Evolutionary conservation across 2,329 filamentous ascomycete genomes (phyloP).

Genomic region (Aspergillus sp.): DNA sequence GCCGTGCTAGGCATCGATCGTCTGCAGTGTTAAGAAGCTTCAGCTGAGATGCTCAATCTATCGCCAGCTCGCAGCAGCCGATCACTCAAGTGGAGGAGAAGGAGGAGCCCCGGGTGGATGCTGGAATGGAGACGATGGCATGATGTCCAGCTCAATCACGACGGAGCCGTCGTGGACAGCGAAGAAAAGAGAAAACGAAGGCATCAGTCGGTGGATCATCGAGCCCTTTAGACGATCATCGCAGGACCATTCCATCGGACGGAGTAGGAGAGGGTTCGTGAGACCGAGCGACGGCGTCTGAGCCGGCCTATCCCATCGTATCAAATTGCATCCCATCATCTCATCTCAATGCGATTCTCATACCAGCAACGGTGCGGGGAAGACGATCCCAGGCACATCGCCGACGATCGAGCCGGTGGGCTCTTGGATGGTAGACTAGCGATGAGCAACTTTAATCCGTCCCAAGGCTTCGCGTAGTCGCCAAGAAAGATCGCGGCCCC

Average conservation of each 20-base stretch:
- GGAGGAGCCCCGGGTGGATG: slow-evolving; percentile 1
- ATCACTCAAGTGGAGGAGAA: neutral
- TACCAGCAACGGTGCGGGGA: slow-evolving; percentile 21
- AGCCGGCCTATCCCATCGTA: neutral
- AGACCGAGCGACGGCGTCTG: too few relatives aligned
- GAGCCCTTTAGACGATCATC: neutral
- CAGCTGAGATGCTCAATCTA: neutral
- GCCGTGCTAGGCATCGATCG: neutral
- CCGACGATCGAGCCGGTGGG: slow-evolving; percentile 12
- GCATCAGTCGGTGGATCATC: slow-evolving; percentile 5
- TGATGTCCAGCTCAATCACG: slow-evolving; percentile 3
- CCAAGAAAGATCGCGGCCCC: slow-evolving; percentile 11
- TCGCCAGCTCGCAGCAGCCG: neutral
- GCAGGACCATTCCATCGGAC: too few relatives aligned
- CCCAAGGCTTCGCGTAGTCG: slow-evolving; percentile 14
- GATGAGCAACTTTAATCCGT: slow-evolving; percentile 19
- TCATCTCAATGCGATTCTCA: neutral
- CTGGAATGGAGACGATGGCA: slow-evolving; percentile 3
- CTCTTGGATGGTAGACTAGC: slow-evolving; percentile 8
- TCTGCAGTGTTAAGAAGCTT: neutral
- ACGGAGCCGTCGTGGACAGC: slow-evolving; percentile 1
- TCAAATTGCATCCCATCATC: neutral
- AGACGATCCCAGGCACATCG: slow-evolving; percentile 20
- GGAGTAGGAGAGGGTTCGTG: too few relatives aligned
- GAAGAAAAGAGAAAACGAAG: neutral